phyloP scores from a whole-genome alignment of 148 eudicot genomes.

The Rhododendron simsii region DNA sequence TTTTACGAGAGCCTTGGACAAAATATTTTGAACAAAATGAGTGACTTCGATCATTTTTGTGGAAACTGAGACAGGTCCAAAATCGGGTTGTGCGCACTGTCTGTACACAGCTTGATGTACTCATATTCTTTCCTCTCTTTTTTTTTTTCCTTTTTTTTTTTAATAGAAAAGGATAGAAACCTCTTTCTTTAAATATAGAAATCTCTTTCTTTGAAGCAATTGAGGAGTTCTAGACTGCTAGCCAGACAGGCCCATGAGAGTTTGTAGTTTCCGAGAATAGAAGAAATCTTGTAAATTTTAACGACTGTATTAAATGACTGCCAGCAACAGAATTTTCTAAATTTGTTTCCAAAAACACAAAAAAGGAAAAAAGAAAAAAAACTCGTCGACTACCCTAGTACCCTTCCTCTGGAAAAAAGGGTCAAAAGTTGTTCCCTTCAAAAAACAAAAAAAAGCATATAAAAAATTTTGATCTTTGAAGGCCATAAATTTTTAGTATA shows the following conservation, averaged over 20 bases:
- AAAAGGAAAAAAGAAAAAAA: too few relatives aligned
- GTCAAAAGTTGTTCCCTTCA: neutral
- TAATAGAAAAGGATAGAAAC: too few relatives aligned
- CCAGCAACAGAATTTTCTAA: conserved; percentile 22
- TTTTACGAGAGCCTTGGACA: too few relatives aligned
- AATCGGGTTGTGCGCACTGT: too few relatives aligned
- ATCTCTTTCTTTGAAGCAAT: neutral
- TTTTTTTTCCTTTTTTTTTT: too few relatives aligned
- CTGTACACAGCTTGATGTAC: too few relatives aligned
- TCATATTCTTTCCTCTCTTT: too few relatives aligned
- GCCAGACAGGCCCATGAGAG: conserved; percentile 16
- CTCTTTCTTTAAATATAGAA: neutral
- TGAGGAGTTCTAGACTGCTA: neutral
- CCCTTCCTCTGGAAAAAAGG: neutral
- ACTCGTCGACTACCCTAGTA: neutral
- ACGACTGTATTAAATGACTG: conserved; percentile 16
- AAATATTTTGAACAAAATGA: too few relatives aligned
- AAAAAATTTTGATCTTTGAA: neutral
- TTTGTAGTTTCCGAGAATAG: conserved; percentile 29
- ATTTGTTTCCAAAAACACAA: neutral
- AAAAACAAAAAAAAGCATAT: too few relatives aligned
- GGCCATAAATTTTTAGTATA: too few relatives aligned
- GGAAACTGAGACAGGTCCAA: too few relatives aligned
- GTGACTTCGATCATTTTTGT: too few relatives aligned
- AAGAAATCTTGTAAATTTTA: conserved; percentile 19